Evolutionary conservation across 306 rosid species (phyloP).

Genomic region (Lupinus albus): DNA sequence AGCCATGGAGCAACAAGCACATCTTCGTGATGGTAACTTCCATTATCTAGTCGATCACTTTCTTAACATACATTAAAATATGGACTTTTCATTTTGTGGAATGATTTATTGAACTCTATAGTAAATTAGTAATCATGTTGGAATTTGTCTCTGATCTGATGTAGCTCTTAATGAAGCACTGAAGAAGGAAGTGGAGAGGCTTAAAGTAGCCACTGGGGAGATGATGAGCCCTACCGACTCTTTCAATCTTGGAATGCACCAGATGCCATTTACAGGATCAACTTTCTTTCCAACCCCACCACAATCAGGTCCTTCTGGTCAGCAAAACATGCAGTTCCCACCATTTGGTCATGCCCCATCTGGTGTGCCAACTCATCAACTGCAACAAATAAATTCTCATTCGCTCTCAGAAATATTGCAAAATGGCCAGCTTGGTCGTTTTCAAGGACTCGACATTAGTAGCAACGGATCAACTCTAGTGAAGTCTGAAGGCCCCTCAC

Average conservation of each 20-base stretch:
- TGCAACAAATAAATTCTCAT: slow-evolving; percentile 65
- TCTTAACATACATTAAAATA: slow-evolving; percentile 4
- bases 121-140: slow-evolving; percentile 16
- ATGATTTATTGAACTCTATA: background rate
- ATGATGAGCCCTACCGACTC: slow-evolving; percentile 70
- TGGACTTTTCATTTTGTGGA: background rate
- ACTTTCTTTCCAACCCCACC: slow-evolving; percentile 60
- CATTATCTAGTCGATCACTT: slow-evolving; percentile 9
- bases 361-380: slow-evolving; percentile 55
- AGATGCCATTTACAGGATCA: slow-evolving; percentile 62
- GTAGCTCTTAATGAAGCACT: slow-evolving; percentile 88
- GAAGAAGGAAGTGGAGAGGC: slow-evolving; percentile 95
- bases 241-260: slow-evolving; percentile 82
- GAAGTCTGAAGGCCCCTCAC: slow-evolving; percentile 75
- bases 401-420: slow-evolving; percentile 64
- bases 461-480: slow-evolving; percentile 59
- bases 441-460: slow-evolving; percentile 84
- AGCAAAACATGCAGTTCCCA: slow-evolving; percentile 63
- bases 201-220: slow-evolving; percentile 84
- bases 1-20: slow-evolving; percentile 99
- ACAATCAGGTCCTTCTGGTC: slow-evolving; percentile 60
- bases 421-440: slow-evolving; percentile 66
- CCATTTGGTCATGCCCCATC: slow-evolving; percentile 60
- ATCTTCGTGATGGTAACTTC: slow-evolving; percentile 77
- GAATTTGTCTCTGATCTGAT: slow-evolving; percentile 32